Evolutionary conservation across 2,329 filamentous ascomycete genomes (phyloP).

Genomic region (Ophiosphaerella narmari): DNA sequence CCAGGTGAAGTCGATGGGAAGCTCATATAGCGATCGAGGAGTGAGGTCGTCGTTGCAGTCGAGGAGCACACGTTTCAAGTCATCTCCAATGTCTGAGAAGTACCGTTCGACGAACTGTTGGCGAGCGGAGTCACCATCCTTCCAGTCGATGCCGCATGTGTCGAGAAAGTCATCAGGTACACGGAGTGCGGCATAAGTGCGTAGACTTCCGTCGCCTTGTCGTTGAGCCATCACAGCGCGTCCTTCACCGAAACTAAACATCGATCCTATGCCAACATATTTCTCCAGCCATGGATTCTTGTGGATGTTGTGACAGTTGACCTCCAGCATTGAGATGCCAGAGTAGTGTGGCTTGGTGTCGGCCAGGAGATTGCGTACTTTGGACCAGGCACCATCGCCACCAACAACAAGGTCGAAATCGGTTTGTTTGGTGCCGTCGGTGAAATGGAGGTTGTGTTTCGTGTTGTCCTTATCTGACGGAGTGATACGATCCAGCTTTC

Average conservation of each 20-base stretch:
- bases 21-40: conserved; percentile 53
- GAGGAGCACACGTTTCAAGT: conserved; percentile 27
- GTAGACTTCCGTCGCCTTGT: conserved; percentile 56
- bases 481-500: conserved; percentile 46
- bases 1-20: conserved; percentile 60
- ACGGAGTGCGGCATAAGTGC: conserved; percentile 45
- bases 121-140: conserved; percentile 44
- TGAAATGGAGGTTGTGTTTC: conserved; percentile 38
- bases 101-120: conserved; percentile 26
- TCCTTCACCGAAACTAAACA: conserved; percentile 47
- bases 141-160: conserved; percentile 53
- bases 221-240: conserved; percentile 49
- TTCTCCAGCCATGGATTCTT: conserved; percentile 49
- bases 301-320: conserved; percentile 51
- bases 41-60: conserved; percentile 19
- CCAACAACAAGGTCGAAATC: conserved; percentile 55
- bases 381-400: conserved; percentile 56
- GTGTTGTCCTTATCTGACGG: not conserved
- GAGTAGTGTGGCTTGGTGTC: conserved; percentile 52
- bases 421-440: conserved; percentile 30
- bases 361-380: conserved; percentile 31
- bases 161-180: conserved; percentile 47
- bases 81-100: conserved; percentile 42
- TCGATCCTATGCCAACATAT: conserved; percentile 50
- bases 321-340: conserved; percentile 52